A percentile compares a stretch with the other conserved stretches of the same genome.
Conservation (phyloP, 805 yeast species). For the Debaryomyces maramus region DNA sequence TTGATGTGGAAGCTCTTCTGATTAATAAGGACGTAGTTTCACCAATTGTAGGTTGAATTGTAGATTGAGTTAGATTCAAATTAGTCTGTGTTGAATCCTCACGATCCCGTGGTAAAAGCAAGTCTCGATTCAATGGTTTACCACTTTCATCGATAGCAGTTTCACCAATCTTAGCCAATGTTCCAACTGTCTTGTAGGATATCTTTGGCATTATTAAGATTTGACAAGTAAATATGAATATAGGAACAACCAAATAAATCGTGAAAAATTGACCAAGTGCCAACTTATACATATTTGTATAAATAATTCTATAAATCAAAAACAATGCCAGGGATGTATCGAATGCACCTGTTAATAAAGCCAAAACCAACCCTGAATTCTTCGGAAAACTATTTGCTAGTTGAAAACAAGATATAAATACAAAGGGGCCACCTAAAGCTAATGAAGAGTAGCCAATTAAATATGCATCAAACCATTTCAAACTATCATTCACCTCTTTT, state of each 20-base stretch:
- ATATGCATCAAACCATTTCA: constrained; percentile 56
- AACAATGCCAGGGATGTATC: constrained; percentile 92
- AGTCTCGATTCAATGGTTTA: constrained; percentile 50
- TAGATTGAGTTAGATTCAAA: too few species aligned
- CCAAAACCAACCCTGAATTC: constrained; percentile 76
- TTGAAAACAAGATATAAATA: constrained; percentile 86
- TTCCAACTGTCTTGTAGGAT: constrained; percentile 70
- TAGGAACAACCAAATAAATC: constrained; percentile 69
- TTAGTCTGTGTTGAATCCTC: constrained; percentile 18
- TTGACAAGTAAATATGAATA: constrained; percentile 75
- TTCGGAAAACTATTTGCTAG: constrained; percentile 81
- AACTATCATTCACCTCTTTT: constrained; percentile 15
- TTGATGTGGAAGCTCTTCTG: constrained; percentile 29
- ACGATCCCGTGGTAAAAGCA: constrained; percentile 36
- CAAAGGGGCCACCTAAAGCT: constrained; percentile 94
- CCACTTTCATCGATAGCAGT: constrained; percentile 77
- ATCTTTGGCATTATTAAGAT: constrained; percentile 75
- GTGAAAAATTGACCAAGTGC: constrained; percentile 62
- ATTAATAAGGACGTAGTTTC: constrained; percentile 43
- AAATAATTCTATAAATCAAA: constrained; percentile 66
- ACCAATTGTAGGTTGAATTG: constrained; percentile 34
- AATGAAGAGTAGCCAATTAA: constrained; percentile 69
- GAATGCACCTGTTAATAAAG: constrained; percentile 88
- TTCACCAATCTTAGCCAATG: constrained; percentile 65
- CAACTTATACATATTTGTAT: constrained; percentile 44